These are phyloP conservation scores for Aspergillus texensis DNA, from an alignment of 2,329 filamentous ascomycete genomes.

Conservation along the genomic window DNA sequence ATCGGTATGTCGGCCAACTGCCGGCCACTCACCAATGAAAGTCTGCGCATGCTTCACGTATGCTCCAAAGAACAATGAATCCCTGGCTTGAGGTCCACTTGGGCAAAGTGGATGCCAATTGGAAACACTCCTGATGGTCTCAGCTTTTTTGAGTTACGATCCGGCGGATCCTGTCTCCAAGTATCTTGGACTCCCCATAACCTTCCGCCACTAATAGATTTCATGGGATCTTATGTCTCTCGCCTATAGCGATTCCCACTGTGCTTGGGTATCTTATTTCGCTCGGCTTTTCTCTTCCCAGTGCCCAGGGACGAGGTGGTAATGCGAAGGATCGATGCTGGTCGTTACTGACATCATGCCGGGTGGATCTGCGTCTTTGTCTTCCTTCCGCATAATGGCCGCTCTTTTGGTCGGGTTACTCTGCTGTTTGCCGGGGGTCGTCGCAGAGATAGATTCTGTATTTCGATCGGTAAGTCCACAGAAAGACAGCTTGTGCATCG, in stretches of 20 bases:
- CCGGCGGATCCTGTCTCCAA: background rate
- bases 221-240: background rate
- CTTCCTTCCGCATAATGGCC: slow-evolving; percentile 12
- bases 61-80: background rate
- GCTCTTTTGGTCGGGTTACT: slow-evolving; percentile 24
- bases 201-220: background rate
- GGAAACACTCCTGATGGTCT: background rate
- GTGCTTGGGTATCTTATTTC: background rate
- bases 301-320: slow-evolving; percentile 12
- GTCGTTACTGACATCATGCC: slow-evolving; percentile 18
- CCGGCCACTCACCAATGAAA: background rate
- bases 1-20: background rate
- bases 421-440: slow-evolving; percentile 18
- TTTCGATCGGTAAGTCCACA: slow-evolving; percentile 40
- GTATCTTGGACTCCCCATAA: background rate
- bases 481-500: background rate
- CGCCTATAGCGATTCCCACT: background rate
- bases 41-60: background rate
- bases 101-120: background rate
- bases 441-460: slow-evolving; percentile 34
- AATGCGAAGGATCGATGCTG: slow-evolving; percentile 34
- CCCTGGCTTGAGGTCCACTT: background rate
- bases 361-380: slow-evolving; percentile 17
- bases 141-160: background rate
- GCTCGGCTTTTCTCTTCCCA: background rate